These are phyloP conservation scores for Trichosanthes truncata DNA, from an alignment of 306 rosid species.

Conservation along the genomic window DNA sequence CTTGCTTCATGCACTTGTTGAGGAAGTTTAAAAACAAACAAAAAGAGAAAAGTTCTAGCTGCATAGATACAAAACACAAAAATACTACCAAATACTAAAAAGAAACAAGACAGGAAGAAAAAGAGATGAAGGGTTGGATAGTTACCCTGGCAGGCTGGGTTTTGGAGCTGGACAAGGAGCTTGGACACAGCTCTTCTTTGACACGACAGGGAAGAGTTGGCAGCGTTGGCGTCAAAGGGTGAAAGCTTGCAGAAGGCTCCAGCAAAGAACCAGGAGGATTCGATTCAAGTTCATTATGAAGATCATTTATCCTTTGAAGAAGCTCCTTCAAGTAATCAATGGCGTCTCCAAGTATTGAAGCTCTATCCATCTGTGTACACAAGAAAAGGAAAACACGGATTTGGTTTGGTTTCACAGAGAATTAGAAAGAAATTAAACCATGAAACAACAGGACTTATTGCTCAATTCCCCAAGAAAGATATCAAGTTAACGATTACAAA, in stretches of 20 bases:
- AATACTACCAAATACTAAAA: background rate
- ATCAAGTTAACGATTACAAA: background rate
- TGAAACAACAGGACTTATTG: background rate
- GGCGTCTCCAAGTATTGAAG: slow-evolving; percentile 97
- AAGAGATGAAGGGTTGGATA: slow-evolving; percentile 3
- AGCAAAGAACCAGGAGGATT: slow-evolving; percentile 56
- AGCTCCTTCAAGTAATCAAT: slow-evolving; percentile 94
- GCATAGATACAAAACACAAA: background rate
- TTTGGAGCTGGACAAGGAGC: slow-evolving; percentile 62
- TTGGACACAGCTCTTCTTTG: slow-evolving; percentile 85
- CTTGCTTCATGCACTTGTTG: background rate
- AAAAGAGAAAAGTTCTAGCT: background rate
- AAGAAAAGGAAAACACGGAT: background rate
- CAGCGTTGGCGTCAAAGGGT: slow-evolving; percentile 76
- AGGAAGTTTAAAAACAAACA: background rate
- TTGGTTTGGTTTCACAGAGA: background rate
- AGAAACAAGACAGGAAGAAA: background rate
- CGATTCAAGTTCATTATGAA: slow-evolving; percentile 78
- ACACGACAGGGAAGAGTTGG: slow-evolving; percentile 68
- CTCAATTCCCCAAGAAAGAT: background rate
- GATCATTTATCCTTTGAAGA: slow-evolving; percentile 76
- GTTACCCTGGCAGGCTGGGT: slow-evolving; percentile 74
- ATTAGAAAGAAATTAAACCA: background rate
- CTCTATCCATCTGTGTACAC: slow-evolving; percentile 80
- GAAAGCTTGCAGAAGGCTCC: slow-evolving; percentile 58